Base-by-base conservation (phyloP, 768 basidiomycete genomes). In the Russula sp. region DNA sequence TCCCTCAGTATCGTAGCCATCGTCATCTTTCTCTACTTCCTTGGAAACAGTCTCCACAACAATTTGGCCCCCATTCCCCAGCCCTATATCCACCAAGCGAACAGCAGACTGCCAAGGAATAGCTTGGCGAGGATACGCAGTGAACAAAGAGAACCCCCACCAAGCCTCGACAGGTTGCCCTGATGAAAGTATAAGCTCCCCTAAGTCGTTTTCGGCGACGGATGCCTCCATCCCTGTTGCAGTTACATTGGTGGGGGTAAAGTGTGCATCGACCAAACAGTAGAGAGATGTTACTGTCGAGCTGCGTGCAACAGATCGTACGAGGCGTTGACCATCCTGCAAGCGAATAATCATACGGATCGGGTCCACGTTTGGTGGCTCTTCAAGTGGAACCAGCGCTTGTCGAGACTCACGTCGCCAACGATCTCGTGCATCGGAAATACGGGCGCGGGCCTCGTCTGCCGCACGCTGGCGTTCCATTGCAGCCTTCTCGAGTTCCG, bases 131-230 rank as follows among this genome's bases (percentile, higher is more conserved):
- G 93, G 93, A 69, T 90, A 94, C 10, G 89, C 80, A 2, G 81
- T 79, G 42, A 77, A 77, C 34, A 95, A 75, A 63, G 77, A 79
- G 77, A 95, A 94, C 8, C 83, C 84, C 85, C 88, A 93, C 80
- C 86, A 91, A 32, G 74, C 75, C 9, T 77, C 74, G 10, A 75
- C 61, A 18, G 62, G 50, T 65, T 61, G 61, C 35, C 65, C 70
- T 13, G 66, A 62, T 22, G 55, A 32, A 55, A 57, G n/a, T 62
- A 75, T 69, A 56, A 71, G 70, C 58, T 81, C 79, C 14, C 77
- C 71, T n/a, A 71, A 67, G 18, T 72, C 75, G 22, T 72, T 65
- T 52, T 77, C 73, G 32, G 75, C 74, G 7, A 66, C 64, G 13
- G 59, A 34, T 2, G 50, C 57, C 1, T 70, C 79, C 7, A 72